Evolutionary conservation across 2,329 filamentous ascomycete genomes (phyloP).

Genomic region (Trichoderma oligosporum): DNA sequence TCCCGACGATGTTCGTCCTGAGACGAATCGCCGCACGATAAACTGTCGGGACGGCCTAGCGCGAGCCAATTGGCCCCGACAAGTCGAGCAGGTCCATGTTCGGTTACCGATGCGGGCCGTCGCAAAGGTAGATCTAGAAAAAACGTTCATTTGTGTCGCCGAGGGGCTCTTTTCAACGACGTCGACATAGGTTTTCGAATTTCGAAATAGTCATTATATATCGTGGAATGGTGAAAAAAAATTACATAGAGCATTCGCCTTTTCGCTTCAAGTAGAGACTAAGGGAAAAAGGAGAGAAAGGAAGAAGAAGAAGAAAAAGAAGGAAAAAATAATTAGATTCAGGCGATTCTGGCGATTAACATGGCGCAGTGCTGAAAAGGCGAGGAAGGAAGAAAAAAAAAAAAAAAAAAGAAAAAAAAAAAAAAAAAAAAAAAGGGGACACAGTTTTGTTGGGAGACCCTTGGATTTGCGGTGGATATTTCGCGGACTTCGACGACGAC

Average conservation of each 20-base stretch:
- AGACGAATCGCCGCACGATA: conserved; percentile 31
- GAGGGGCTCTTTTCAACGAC: conserved; percentile 13
- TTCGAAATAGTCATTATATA: conserved; percentile 19
- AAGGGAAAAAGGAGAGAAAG: conserved; percentile 10
- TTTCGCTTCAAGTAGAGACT: neutral
- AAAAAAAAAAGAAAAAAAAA: neutral
- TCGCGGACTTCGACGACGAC: conserved; percentile 16
- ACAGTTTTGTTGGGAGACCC: conserved; percentile 15
- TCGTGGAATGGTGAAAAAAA: neutral
- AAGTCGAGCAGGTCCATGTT: conserved; percentile 47
- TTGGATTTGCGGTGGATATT: conserved; percentile 17
- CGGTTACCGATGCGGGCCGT: conserved; percentile 37
- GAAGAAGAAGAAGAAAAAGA: neutral
- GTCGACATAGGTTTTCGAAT: conserved; percentile 10
- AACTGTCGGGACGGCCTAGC: conserved; percentile 30
- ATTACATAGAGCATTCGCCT: conserved; percentile 10
- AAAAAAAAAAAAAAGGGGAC: neutral
- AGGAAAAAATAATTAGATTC: neutral
- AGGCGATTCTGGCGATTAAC: conserved; percentile 1
- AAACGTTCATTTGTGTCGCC: conserved; percentile 40
- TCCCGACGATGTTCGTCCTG: conserved; percentile 26
- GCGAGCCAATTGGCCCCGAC: conserved; percentile 39
- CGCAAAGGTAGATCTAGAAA: conserved; percentile 39
- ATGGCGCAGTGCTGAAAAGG: neutral
- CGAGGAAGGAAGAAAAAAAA: no score